Base-by-base conservation (phyloP, 1,284 basidiomycete genomes). In the Naganishia sp. region DNA sequence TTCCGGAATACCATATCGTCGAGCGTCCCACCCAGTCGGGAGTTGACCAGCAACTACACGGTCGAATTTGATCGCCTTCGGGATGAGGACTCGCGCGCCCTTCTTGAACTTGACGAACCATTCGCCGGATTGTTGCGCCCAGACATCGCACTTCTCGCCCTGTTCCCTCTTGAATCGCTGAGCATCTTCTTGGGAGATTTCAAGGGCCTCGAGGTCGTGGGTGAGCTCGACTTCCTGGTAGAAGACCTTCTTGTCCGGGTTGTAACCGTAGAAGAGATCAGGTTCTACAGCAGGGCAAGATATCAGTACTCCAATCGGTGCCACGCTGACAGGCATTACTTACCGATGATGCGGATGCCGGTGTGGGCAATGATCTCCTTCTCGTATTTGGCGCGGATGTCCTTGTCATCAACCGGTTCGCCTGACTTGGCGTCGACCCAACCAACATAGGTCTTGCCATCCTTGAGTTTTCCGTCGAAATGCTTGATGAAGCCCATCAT, bases 81-180 rank as follows among this genome's bases (percentile, higher is more conserved):
- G 95, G 55, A 98, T 88, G 72, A 90, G 85, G 73, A 99, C 84
- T 65, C 93, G 89, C 13, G 95, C 94, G 65, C 95, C 96, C 83
- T 94, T 96, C 88, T 98, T 98, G 85, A 99, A 89, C 81, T 97
- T 96, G 75, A 94, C 93, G 73, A 91, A 93, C 90, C 90, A 97
- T 76, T 94, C 92, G 43, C 90, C 92, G 21, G 90, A 89, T 73
- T 89, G 89, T 53, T 87, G 88, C 9, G 87, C 88, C 92, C 94
- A 97, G 73, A 92, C 87, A 76, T 99, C 94, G 76, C 93, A 95
- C 77, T 94, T 95, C 75, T 95, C 93, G 68, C 91, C 93, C 76
- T 99, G 96, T 79, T 98, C 92, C 69, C 89, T 85, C 83, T 96
- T 95, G 87, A 96, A 98, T 77, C 92, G 94, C 72, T 89, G 84